These are phyloP conservation scores for Drosera capensis DNA, from an alignment of 148 eudicot genomes.

Conservation along the genomic window DNA sequence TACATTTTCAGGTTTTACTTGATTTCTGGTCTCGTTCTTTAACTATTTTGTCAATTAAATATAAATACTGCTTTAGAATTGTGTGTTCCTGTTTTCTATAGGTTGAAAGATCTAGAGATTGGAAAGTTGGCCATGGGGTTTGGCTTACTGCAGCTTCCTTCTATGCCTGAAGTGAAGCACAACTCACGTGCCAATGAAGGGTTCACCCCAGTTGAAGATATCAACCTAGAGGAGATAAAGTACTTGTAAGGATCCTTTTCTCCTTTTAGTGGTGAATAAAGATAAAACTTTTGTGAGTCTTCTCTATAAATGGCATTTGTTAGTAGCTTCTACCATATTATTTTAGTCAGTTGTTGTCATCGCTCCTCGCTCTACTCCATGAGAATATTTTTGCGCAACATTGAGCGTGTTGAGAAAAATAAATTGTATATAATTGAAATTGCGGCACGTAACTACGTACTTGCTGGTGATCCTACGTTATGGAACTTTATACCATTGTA, in stretches of 20 bases:
- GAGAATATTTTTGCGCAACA: no score
- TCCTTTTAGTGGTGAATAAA: background rate
- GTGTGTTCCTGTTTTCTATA: constrained; percentile 1
- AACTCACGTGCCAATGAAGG: constrained; percentile 55
- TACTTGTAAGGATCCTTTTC: constrained; percentile 46
- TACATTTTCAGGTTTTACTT: constrained; percentile 57
- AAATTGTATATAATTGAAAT: no score
- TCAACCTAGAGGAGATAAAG: constrained; percentile 71
- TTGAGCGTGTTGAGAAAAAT: no score
- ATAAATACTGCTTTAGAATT: background rate
- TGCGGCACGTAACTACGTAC: no score
- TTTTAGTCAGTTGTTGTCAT: no score
- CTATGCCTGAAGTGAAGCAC: constrained; percentile 64
- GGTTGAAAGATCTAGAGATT: constrained; percentile 83
- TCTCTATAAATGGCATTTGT: background rate
- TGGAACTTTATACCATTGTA: no score
- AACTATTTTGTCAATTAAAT: background rate
- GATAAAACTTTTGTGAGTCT: background rate
- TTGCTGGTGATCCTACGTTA: no score
- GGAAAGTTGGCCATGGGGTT: constrained; percentile 93
- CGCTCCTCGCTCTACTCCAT: no score
- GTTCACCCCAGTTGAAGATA: constrained; percentile 49
- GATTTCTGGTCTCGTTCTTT: background rate
- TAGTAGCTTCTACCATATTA: background rate
- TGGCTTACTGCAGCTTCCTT: constrained; percentile 82